Evolutionary conservation across 495 filamentous ascomycete species (phyloP), one percentile per base, ranked within the genome.

Genomic region (Lasiosphaeris hirsuta): DNA sequence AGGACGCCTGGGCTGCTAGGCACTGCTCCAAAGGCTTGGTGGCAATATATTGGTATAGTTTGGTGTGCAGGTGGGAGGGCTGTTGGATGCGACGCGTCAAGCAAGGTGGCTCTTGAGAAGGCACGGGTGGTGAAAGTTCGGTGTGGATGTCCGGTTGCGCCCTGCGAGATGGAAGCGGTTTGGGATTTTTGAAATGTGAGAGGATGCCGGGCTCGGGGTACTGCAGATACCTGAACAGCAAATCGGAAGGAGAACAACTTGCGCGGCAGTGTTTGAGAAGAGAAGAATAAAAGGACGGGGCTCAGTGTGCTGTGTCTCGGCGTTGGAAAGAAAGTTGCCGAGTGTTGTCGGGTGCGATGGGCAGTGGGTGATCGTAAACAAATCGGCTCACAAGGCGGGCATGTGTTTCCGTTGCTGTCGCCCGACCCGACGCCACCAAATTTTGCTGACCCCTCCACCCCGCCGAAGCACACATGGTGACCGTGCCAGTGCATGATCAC

Each of bases 361-460:
- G 57, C 49, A 51, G 54, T 44, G 52, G 56, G 18, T 10, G 41
- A 53, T 51, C 4, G 45, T 64, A 64, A 64, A 64, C 62, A 64
- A 61, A 64, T 64, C 51, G 48, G 42, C 50, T 47, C 44, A 40
- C 46, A 14, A 45, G 51, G 38, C 23, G 23, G 5, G 23, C 23
- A 30, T 30, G 23, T 52, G 41, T 17, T 17, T 2, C 14, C 45
- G 50, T 57, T 30, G 23, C 23, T 30, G 23, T 30, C 23, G 23
- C 23, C 23, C 23, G 23, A 30, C 23, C 57, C 54, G 38, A 11
- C 44, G 42, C 51, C 54, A 47, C 54, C 57, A 58, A 60, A 46
- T 51, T 60, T 51, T 51, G 48, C 49, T 52, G 46, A n/a, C 54
- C 50, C 49, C 50, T 51, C 50, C 36, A 48, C 13, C 33, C 39